phyloP scores from a whole-genome alignment of 2,329 filamentous ascomycete genomes.

The Arachnomyces sp. region DNA sequence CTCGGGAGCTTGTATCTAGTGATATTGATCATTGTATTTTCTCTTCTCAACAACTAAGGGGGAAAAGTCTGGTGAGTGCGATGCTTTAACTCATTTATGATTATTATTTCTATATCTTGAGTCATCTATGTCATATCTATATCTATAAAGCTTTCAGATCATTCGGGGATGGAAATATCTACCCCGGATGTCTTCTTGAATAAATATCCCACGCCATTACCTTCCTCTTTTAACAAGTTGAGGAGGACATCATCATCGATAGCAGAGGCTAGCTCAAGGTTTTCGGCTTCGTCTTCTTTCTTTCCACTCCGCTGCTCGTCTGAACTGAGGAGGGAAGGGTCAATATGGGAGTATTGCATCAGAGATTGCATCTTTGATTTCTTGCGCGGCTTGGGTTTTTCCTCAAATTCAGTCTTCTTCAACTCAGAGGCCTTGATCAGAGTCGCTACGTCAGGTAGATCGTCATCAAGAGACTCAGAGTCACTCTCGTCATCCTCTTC shows the following conservation, averaged over 20 bases:
- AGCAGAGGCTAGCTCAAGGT: constrained; percentile 7
- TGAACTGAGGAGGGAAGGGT: constrained; percentile 25
- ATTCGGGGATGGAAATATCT: constrained; percentile 3
- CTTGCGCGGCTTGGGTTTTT: constrained; percentile 19
- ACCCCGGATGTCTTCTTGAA: constrained; percentile 28
- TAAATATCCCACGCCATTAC: constrained; percentile 31
- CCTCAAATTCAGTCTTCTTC: constrained; percentile 26
- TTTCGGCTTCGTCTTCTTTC: constrained; percentile 21
- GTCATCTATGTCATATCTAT: too few relatives aligned
- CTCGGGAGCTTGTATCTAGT: too few relatives aligned
- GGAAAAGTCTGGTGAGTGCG: too few relatives aligned
- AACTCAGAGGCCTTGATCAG: constrained; percentile 36
- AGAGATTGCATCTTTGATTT: constrained; percentile 37
- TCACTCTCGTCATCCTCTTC: constrained; percentile 6
- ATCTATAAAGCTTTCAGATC: not conserved
- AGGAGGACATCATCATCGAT: constrained; percentile 21
- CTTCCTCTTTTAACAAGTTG: constrained; percentile 30
- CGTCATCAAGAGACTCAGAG: constrained; percentile 7
- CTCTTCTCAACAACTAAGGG: too few relatives aligned
- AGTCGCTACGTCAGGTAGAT: constrained; percentile 23
- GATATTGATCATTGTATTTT: too few relatives aligned
- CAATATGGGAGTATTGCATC: constrained; percentile 37
- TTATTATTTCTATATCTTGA: too few relatives aligned
- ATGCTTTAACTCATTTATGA: too few relatives aligned
- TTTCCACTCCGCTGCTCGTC: constrained; percentile 18